Evolutionary conservation across 176 grass and related monocot species (phyloP), one percentile per base, ranked within the genome.

Genomic region (Zoysia japonica): DNA sequence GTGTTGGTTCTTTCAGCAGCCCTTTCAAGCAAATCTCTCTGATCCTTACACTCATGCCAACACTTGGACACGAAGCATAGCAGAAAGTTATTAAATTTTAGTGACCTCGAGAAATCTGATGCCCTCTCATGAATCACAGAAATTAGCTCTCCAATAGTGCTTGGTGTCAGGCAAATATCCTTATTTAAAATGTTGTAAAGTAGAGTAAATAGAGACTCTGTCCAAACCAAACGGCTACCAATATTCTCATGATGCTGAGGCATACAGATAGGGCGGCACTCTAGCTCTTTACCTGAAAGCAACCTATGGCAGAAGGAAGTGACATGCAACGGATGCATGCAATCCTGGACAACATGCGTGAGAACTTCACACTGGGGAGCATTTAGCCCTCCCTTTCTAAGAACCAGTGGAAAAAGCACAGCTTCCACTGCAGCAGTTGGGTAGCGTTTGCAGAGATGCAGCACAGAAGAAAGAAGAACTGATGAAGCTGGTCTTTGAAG

Each of bases 41-140:
- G 89, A 72, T 56, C 45, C 36, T 71, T 87, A 60, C 82, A 88
- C 61, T 73, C 83, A 35, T 69, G 52, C 47, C 72, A 82, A 67
- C 89, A 92, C 72, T 92, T 94, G 0, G 72, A 80, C 19, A 94
- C 47, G 1, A 97, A 88, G 80, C 85, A 90, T 36, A 83, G 42
- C n/a, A 97, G 61, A 71, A 97, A 90, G 39, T 89, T 92, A 40
- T 89, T 70, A 80, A 97, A 97, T 83, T 97, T 94, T n/a, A 88
- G 74, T 8, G 94, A 94, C 37, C 51, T 90, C 0, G 80, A 70
- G 39, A 94, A 85, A 69, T 94, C 55, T 17, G 28, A 67, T 40
- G 89, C 83, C 73, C 76, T 80, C 45, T 86, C 87, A 88, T 86
- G 77, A 50, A 87, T 83, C 60, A 90, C 86, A 2, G n/a, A 83